Evolutionary conservation across 768 basidiomycete genomes (phyloP).

Genomic region (Ephemerocybe angulata): DNA sequence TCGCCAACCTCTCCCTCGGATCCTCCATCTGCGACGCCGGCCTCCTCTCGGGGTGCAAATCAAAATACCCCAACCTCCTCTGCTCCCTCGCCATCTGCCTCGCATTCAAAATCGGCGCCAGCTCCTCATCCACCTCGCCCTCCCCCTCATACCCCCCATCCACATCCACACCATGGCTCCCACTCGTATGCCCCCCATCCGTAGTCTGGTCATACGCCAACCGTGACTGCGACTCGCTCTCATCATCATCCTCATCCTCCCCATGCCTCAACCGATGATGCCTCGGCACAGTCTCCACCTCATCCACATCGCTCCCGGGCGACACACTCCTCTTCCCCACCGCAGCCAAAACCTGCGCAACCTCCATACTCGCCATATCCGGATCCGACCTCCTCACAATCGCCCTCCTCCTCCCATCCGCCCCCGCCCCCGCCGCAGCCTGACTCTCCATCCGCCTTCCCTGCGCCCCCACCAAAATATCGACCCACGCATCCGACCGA

Average conservation of each 20-base stretch:
- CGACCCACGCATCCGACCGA: slow-evolving; percentile 68
- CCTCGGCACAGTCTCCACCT: slow-evolving; percentile 37
- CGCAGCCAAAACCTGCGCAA: slow-evolving; percentile 65
- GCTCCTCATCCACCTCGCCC: slow-evolving; percentile 17
- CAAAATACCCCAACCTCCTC: slow-evolving; percentile 67
- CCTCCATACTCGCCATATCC: slow-evolving; percentile 69
- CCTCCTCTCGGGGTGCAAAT: slow-evolving; percentile 71
- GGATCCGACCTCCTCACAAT: slow-evolving; percentile 45
- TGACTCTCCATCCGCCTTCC: slow-evolving; percentile 51
- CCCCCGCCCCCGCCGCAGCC: slow-evolving; percentile 19
- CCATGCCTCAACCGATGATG: not conserved
- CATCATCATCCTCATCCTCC: not conserved
- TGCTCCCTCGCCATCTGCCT: slow-evolving; percentile 33
- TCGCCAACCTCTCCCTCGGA: slow-evolving; percentile 15
- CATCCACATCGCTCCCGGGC: slow-evolving; percentile 44
- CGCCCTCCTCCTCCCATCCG: slow-evolving; percentile 31
- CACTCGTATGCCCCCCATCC: slow-evolving; percentile 23
- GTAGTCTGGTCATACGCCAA: slow-evolving; percentile 25
- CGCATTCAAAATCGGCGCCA: slow-evolving; percentile 21
- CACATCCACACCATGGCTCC: slow-evolving; percentile 9
- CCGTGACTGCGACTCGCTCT: slow-evolving; percentile 15
- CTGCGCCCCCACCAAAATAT: slow-evolving; percentile 70
- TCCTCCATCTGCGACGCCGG: slow-evolving; percentile 31
- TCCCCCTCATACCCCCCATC: slow-evolving; percentile 1
- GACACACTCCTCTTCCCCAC: slow-evolving; percentile 39